Conservation (phyloP, 208 protist species). For the Phytomonas serpens region DNA sequence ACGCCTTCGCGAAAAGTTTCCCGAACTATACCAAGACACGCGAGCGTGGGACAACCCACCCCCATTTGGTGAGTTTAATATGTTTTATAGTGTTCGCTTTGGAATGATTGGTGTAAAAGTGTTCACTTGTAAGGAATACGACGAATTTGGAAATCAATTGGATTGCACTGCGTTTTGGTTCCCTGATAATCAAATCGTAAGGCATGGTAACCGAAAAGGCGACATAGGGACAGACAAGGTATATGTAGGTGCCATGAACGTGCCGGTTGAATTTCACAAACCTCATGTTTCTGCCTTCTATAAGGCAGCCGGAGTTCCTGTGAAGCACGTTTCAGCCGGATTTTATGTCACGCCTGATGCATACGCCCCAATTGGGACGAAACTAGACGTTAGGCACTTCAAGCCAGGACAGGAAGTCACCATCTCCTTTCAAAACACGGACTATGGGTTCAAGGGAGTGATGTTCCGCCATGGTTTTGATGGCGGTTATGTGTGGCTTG, state of each 20-base stretch:
- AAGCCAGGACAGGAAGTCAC: conserved; percentile 90
- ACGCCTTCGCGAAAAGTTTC: conserved; percentile 87
- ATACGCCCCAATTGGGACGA: conserved; percentile 88
- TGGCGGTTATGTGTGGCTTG: conserved; percentile 89
- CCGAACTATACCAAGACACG: conserved; percentile 90
- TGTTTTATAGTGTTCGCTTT: conserved; percentile 91
- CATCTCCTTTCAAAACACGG: conserved; percentile 88
- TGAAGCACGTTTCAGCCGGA: conserved; percentile 83
- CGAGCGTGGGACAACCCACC: conserved; percentile 88
- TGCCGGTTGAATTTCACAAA: conserved; percentile 88
- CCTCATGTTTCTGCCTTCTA: conserved; percentile 86
- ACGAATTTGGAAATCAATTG: conserved; percentile 90
- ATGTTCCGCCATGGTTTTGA: conserved; percentile 92
- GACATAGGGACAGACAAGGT: conserved; percentile 82
- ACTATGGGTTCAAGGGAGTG: conserved; percentile 90
- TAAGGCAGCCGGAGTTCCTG: conserved; percentile 81
- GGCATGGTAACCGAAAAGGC: conserved; percentile 66
- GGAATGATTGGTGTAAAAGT: conserved; percentile 89
- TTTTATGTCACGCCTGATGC: conserved; percentile 87
- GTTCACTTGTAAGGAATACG: conserved; percentile 90
- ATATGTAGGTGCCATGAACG: conserved; percentile 87
- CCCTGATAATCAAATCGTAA: conserved; percentile 89
- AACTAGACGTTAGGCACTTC: conserved; percentile 91
- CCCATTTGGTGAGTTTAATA: conserved; percentile 92
- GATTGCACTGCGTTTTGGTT: conserved; percentile 92